Evolutionary conservation across 371 early-diverging fungal genomes (phyloP).

Genomic region (Apophysomyces elegans): DNA sequence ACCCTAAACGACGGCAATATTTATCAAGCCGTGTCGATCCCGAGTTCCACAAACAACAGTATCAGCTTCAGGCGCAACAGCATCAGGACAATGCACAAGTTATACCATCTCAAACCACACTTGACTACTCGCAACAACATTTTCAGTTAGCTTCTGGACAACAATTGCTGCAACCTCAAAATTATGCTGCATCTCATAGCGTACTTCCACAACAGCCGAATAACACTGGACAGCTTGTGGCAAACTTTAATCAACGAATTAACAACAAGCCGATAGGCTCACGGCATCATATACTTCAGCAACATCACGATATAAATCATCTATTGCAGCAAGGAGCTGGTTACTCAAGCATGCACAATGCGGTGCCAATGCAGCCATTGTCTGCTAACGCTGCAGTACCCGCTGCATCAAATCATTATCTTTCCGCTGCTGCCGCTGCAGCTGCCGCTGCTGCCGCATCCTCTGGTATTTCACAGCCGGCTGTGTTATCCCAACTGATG

Average conservation of each 20-base stretch:
- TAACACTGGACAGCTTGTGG: conserved; percentile 24
- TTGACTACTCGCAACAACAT: conserved; percentile 16
- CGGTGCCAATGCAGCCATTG: conserved; percentile 16
- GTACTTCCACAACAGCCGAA: conserved; percentile 16
- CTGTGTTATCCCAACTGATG: conserved; percentile 18
- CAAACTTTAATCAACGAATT: conserved; percentile 19
- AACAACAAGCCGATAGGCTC: conserved; percentile 24
- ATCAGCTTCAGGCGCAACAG: conserved; percentile 23
- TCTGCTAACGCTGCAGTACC: conserved; percentile 10
- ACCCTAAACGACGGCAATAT: conserved; percentile 46
- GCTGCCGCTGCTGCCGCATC: conserved; percentile 32
- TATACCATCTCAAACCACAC: neutral
- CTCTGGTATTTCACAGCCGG: conserved; percentile 18
- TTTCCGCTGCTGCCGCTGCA: conserved; percentile 39
- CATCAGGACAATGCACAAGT: conserved; percentile 18
- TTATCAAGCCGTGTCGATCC: conserved; percentile 44
- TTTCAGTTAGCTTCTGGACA: conserved; percentile 37
- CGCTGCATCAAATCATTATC: conserved; percentile 27
- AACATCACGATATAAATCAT: conserved; percentile 20
- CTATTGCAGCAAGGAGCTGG: conserved; percentile 12
- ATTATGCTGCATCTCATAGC: conserved; percentile 4
- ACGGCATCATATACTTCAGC: conserved; percentile 18
- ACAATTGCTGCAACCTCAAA: conserved; percentile 31
- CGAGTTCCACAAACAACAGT: conserved; percentile 24
- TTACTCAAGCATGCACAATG: conserved; percentile 11